These are phyloP conservation scores for Laguncularia racemosa DNA, from an alignment of 345 rosid genomes.

Conservation along the genomic window DNA sequence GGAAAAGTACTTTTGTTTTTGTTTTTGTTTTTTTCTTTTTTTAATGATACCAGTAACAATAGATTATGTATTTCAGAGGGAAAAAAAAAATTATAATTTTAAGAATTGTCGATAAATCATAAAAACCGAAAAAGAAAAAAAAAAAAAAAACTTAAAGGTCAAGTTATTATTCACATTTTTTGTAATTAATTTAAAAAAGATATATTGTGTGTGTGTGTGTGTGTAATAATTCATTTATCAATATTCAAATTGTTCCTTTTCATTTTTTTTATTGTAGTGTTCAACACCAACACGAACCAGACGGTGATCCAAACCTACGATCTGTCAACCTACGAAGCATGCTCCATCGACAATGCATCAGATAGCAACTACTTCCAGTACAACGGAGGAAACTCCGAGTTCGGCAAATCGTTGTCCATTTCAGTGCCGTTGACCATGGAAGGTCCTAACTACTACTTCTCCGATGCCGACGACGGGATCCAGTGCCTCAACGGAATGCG, in stretches of 20 bases:
- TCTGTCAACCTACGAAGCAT: constrained; percentile 32
- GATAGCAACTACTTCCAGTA: constrained; percentile 33
- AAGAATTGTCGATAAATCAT: background rate
- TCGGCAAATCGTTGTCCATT: constrained; percentile 26
- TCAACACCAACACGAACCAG: constrained; percentile 47
- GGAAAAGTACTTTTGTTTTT: no score
- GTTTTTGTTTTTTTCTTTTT: no score
- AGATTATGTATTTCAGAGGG: background rate
- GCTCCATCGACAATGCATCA: constrained; percentile 34
- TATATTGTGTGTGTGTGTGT: no score
- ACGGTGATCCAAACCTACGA: constrained; percentile 55
- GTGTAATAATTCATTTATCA: no score
- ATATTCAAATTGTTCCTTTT: background rate
- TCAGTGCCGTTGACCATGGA: constrained; percentile 38
- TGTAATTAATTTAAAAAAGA: background rate
- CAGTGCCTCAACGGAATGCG: constrained; percentile 56
- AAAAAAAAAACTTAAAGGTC: background rate
- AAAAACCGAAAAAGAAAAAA: background rate
- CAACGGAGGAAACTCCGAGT: constrained; percentile 28
- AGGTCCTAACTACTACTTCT: constrained; percentile 52
- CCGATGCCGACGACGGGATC: constrained; percentile 38
- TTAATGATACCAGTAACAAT: background rate
- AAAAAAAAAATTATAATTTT: no score
- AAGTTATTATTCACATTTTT: background rate
- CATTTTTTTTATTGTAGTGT: constrained; percentile 21